Percentiles rank a stretch among this genome's conserved stretches.
Conservation (phyloP, 495 filamentous ascomycete species). For the Penicillium goetzii region DNA sequence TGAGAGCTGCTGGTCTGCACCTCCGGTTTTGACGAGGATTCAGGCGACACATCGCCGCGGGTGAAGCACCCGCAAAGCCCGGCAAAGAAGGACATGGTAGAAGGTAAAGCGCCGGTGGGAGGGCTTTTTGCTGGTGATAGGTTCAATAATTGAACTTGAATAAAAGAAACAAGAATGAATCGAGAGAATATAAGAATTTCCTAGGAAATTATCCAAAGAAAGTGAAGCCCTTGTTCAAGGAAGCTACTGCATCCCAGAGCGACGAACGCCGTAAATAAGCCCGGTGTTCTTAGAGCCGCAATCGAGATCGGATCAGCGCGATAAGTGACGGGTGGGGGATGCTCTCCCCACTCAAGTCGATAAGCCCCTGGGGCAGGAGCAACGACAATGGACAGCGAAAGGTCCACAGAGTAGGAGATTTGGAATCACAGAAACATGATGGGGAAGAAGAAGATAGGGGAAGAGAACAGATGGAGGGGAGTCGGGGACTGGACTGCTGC, state of each 20-base stretch:
- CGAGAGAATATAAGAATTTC: neutral
- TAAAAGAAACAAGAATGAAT: neutral
- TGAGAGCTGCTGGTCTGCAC: slow-evolving; percentile 23
- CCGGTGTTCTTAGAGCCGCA: slow-evolving; percentile 12
- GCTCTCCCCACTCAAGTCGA: slow-evolving; percentile 12
- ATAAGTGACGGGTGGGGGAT: slow-evolving; percentile 6
- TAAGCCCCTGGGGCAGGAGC: neutral
- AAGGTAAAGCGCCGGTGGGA: neutral
- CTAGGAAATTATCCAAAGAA: slow-evolving; percentile 3
- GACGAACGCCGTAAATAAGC: neutral
- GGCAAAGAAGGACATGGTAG: slow-evolving; percentile 37
- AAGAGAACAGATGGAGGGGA: slow-evolving; percentile 10
- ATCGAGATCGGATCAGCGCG: slow-evolving; percentile 3
- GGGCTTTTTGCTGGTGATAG: neutral
- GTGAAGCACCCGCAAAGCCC: slow-evolving; percentile 37
- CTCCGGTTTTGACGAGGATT: slow-evolving; percentile 15
- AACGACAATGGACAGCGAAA: slow-evolving; percentile 8
- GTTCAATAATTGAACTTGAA: neutral
- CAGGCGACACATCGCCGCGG: slow-evolving; percentile 21
- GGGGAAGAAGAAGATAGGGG: slow-evolving; percentile 13
- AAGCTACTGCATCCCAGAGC: slow-evolving; percentile 15
- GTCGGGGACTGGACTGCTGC: no score
- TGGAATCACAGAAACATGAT: slow-evolving; percentile 8
- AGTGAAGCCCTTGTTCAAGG: neutral
- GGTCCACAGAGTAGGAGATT: neutral